Evolutionary conservation across 352 stramenopile species (phyloP).

Genomic region (Phytophthora fragariaefolia): DNA sequence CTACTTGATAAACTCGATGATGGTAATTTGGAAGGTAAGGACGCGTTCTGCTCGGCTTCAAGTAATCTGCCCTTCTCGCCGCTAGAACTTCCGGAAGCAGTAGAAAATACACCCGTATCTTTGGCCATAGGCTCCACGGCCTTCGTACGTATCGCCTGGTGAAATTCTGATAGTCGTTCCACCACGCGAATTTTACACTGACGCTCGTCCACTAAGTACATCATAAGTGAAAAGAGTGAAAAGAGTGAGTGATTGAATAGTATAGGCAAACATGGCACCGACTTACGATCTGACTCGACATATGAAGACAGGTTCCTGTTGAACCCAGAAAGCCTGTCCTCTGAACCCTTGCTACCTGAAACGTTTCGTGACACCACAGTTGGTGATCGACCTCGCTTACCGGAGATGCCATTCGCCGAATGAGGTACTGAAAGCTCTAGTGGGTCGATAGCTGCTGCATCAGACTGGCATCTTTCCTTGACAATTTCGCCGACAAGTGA

Average conservation of each 20-base stretch:
- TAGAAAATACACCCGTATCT: conserved; percentile 6
- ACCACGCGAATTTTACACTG: conserved; percentile 91
- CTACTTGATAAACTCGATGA: conserved; percentile 12
- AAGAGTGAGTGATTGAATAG: too few relatives aligned
- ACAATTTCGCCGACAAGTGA: conserved; percentile 32
- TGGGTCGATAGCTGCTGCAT: conserved; percentile 16
- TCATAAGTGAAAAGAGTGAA: not conserved
- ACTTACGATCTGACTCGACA: conserved; percentile 73
- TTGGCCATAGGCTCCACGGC: conserved; percentile 25
- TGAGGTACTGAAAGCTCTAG: conserved; percentile 18
- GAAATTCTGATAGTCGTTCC: conserved; percentile 84
- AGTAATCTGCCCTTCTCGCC: conserved; percentile 9
- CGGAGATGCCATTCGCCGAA: conserved; percentile 10
- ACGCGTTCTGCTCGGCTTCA: conserved; percentile 6
- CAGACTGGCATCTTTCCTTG: conserved; percentile 12
- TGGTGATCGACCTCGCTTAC: conserved; percentile 63
- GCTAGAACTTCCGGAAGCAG: conserved; percentile 2
- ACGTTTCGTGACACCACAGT: conserved; percentile 20
- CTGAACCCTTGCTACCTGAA: conserved; percentile 18
- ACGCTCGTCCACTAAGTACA: conserved; percentile 79
- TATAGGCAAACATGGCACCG: not conserved
- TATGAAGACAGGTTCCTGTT: conserved; percentile 65
- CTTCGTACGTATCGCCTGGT: conserved; percentile 75
- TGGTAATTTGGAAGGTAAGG: not conserved
- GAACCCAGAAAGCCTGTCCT: conserved; percentile 29